A percentile compares a stretch with the other conserved stretches of the same genome.
These are phyloP conservation scores for Solanum virginianum DNA, from an alignment of 257 asterid genomes.

Conservation along the genomic window DNA sequence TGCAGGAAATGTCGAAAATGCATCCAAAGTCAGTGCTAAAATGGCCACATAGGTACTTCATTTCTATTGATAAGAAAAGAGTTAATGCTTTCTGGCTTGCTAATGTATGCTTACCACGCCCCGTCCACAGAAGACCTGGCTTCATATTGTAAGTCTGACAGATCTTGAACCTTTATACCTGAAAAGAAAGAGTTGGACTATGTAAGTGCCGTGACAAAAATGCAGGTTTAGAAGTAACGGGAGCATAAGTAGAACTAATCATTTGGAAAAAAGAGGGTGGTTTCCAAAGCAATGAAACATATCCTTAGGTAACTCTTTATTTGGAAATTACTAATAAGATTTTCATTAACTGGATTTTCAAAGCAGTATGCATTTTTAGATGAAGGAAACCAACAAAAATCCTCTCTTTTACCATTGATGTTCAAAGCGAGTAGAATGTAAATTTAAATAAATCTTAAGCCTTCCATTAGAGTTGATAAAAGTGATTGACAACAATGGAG, in stretches of 20 bases:
- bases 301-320: background rate
- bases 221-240: background rate
- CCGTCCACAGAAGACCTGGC: conserved; percentile 74
- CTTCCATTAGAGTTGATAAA: background rate
- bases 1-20: background rate
- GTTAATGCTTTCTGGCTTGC: background rate
- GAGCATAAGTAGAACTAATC: background rate
- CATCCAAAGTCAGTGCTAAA: background rate
- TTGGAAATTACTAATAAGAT: background rate
- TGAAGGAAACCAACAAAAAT: background rate
- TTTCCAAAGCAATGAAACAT: background rate
- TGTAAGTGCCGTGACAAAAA: background rate
- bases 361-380: background rate
- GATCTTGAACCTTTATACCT: conserved; percentile 37
- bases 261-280: background rate
- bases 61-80: background rate
- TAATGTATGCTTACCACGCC: conserved; percentile 56
- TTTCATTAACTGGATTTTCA: background rate
- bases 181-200: background rate
- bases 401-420: background rate
- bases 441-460: background rate
- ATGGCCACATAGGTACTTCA: background rate
- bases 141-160: conserved; percentile 56
- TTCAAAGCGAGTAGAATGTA: background rate
- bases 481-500: background rate